A percentile compares a stretch with the other conserved stretches of the same genome.
phyloP scores from a whole-genome alignment of 2,329 filamentous ascomycete species.

The Diplodia scrobiculata region DNA sequence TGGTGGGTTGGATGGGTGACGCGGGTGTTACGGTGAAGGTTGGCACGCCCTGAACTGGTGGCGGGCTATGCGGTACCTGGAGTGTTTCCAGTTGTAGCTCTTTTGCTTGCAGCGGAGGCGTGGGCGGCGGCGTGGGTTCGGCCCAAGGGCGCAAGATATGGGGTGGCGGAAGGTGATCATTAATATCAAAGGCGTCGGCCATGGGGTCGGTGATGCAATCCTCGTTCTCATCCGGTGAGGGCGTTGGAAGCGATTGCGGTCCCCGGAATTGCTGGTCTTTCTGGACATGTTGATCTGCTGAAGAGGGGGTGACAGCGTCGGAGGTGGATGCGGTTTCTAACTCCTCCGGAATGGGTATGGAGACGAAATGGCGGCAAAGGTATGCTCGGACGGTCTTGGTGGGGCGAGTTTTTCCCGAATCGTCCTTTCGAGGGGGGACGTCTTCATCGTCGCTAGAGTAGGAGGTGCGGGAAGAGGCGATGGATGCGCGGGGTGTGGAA shows the following conservation, averaged over 20 bases:
- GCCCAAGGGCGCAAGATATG: not conserved
- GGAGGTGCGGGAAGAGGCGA: conserved; percentile 11
- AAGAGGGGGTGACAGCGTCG: not conserved
- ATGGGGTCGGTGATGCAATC: conserved; percentile 4
- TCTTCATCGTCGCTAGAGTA: not conserved
- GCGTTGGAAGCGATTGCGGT: not conserved
- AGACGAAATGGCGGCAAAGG: conserved; percentile 6
- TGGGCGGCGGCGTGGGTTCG: conserved; percentile 12
- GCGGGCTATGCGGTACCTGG: not conserved
- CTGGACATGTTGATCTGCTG: not conserved
- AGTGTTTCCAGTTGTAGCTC: not conserved
- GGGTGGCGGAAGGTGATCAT: not conserved
- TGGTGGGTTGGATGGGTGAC: not conserved
- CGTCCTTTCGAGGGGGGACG: not conserved
- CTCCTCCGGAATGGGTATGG: not conserved
- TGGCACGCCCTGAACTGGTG: not conserved
- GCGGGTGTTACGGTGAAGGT: conserved; percentile 8
- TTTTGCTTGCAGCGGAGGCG: not conserved
- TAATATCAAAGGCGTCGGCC: not conserved
- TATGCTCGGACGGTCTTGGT: conserved; percentile 1
- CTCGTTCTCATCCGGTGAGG: not conserved
- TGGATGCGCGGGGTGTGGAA: conserved; percentile 1
- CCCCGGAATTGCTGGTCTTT: not conserved
- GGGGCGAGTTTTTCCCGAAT: not conserved
- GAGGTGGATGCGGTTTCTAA: not conserved